These are phyloP conservation scores for Coniella vitis DNA, from an alignment of 2,329 filamentous ascomycete genomes.

Conservation along the genomic window DNA sequence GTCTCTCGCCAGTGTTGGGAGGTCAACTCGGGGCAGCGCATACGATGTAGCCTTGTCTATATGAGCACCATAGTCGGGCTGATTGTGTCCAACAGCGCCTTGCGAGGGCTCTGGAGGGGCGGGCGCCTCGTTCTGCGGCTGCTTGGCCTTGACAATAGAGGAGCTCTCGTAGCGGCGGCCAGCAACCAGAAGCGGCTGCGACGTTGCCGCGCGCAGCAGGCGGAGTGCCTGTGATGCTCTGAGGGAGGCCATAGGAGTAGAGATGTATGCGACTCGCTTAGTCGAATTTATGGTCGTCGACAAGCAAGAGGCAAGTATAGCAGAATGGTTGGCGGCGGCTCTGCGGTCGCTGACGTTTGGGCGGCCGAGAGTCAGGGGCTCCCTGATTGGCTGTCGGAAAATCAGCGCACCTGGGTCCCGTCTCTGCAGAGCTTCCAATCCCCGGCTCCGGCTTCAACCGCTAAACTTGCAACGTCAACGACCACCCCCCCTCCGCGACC, in stretches of 20 bases:
- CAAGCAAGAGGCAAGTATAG: not conserved
- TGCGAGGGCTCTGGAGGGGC: slow-evolving; percentile 31
- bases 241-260: slow-evolving; percentile 56
- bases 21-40: slow-evolving; percentile 25
- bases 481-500: slow-evolving; percentile 7
- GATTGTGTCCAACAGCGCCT: slow-evolving; percentile 41
- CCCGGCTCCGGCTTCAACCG: slow-evolving; percentile 13
- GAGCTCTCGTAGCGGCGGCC: slow-evolving; percentile 50
- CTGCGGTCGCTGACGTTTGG: slow-evolving; percentile 11
- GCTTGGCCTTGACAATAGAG: slow-evolving; percentile 29
- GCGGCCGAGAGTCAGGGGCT: not conserved
- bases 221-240: slow-evolving; percentile 48
- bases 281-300: not conserved
- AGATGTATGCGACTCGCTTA: slow-evolving; percentile 4
- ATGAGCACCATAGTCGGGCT: slow-evolving; percentile 74
- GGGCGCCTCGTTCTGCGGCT: slow-evolving; percentile 23
- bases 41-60: slow-evolving; percentile 91
- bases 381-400: slow-evolving; percentile 24
- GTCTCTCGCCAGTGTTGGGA: too few relatives aligned
- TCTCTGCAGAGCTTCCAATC: slow-evolving; percentile 15
- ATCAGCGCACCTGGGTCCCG: slow-evolving; percentile 27
- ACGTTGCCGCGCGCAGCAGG: slow-evolving; percentile 41
- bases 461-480: slow-evolving; percentile 12
- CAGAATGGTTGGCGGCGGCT: not conserved
- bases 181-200: slow-evolving; percentile 33